Percentiles rank a stretch among this genome's conserved stretches.
Evolutionary conservation across 139 green algal genomes (phyloP).

Genomic region (Tetradesmus lagerheimii): DNA sequence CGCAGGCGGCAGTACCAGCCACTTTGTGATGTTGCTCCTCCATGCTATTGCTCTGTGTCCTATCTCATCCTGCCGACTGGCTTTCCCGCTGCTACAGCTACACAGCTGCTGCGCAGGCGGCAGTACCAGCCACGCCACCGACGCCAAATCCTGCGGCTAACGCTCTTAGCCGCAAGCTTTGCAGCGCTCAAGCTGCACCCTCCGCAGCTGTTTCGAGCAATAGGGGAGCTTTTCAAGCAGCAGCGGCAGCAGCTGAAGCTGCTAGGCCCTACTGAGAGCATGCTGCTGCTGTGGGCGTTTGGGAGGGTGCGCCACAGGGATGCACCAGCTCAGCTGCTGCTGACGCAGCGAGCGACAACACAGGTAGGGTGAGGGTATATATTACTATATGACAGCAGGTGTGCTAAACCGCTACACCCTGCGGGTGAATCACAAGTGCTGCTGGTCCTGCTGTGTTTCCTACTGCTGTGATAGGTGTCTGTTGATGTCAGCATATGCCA

Average conservation of each 20-base stretch:
- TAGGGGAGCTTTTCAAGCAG: slow-evolving; percentile 34
- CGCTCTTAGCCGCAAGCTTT: slow-evolving; percentile 21
- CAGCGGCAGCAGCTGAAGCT: slow-evolving; percentile 15
- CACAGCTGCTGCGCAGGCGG: background rate
- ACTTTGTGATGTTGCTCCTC: too few species aligned
- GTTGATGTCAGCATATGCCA: too few species aligned
- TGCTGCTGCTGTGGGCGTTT: slow-evolving; percentile 18
- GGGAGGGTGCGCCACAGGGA: background rate
- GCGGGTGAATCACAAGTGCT: too few species aligned
- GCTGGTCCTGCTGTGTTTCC: too few species aligned
- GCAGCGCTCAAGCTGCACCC: slow-evolving; percentile 23
- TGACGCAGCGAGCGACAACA: background rate
- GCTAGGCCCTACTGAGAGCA: slow-evolving; percentile 3
- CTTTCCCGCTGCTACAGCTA: background rate
- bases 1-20: too few species aligned
- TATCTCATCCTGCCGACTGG: background rate
- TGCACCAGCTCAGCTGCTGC: background rate
- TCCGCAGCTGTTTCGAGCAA: background rate
- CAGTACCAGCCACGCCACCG: background rate
- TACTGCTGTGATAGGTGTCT: too few species aligned
- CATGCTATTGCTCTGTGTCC: background rate
- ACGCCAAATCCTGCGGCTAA: background rate
- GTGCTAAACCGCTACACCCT: too few species aligned
- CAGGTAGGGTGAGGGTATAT: slow-evolving; percentile 5
- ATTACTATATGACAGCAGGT: too few species aligned